phyloP scores from a whole-genome alignment of 106 monocot species.

The Apostasia shenzhenica region DNA sequence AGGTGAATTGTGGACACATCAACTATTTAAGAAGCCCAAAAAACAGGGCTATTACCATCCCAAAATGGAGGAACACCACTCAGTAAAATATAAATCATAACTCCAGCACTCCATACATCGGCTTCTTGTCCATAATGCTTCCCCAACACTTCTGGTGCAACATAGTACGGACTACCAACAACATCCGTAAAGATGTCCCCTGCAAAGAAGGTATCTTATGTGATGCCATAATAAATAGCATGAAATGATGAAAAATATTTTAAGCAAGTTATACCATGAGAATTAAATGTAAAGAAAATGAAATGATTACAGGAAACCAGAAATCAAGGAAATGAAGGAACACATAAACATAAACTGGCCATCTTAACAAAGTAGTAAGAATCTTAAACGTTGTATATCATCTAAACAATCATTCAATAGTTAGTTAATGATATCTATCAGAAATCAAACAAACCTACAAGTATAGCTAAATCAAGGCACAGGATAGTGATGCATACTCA shows the following conservation, averaged over 20 bases:
- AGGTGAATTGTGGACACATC: too few relatives aligned
- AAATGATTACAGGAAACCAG: not conserved
- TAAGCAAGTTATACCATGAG: not conserved
- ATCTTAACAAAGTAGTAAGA: not conserved
- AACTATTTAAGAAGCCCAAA: not conserved
- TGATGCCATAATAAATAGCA: not conserved
- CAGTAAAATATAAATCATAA: slow-evolving; percentile 52
- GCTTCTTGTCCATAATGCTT: slow-evolving; percentile 48
- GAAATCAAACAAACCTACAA: not conserved
- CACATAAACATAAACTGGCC: not conserved
- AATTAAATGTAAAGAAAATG: not conserved
- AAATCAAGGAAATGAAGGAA: not conserved
- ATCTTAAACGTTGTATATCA: not conserved
- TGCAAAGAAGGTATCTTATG: slow-evolving; percentile 9
- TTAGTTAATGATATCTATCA: not conserved
- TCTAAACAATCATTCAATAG: not conserved
- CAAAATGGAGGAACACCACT: slow-evolving; percentile 64
- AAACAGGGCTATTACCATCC: slow-evolving; percentile 28
- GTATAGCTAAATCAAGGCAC: too few relatives aligned
- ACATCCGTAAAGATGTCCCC: slow-evolving; percentile 44
- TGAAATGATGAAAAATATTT: not conserved
- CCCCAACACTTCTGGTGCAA: slow-evolving; percentile 49
- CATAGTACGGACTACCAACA: slow-evolving; percentile 63
- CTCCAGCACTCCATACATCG: slow-evolving; percentile 69
- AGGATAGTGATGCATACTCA: too few relatives aligned